Percentiles rank a stretch among this genome's conserved stretches.
phyloP scores from a whole-genome alignment of 306 rosid species.

The Medicago arabica region DNA sequence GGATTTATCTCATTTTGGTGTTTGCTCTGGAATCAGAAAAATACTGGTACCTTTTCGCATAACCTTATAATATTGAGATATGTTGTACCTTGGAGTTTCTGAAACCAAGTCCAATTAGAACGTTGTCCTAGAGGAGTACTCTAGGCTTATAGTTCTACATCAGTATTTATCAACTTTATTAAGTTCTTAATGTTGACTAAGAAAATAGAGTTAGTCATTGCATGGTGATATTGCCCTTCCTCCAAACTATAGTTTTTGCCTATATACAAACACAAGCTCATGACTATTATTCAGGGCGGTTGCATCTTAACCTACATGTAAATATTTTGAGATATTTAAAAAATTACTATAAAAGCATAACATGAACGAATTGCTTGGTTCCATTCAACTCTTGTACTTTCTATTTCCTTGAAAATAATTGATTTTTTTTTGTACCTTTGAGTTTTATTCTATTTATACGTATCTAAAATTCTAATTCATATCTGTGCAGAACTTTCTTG shows the following conservation, averaged over 20 bases:
- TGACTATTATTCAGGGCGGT: background rate
- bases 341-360: no score
- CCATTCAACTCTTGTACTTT: no score
- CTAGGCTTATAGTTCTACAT: slow-evolving; percentile 1
- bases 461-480: slow-evolving; percentile 21
- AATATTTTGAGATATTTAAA: no score
- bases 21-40: background rate
- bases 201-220: background rate
- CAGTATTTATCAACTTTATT: background rate
- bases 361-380: no score
- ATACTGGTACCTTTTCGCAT: background rate
- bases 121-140: slow-evolving; percentile 7
- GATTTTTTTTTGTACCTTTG: slow-evolving; percentile 1
- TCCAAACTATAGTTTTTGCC: slow-evolving; percentile 6
- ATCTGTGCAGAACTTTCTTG: slow-evolving; percentile 76
- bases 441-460: no score
- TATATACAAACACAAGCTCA: background rate
- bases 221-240: background rate
- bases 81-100: background rate
- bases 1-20: background rate
- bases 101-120: background rate
- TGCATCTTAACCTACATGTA: slow-evolving; percentile 4
- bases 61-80: background rate
- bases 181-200: slow-evolving; percentile 17
- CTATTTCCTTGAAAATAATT: no score